Base-by-base conservation (phyloP, 805 yeast species). In the Candida yuanshanica region DNA sequence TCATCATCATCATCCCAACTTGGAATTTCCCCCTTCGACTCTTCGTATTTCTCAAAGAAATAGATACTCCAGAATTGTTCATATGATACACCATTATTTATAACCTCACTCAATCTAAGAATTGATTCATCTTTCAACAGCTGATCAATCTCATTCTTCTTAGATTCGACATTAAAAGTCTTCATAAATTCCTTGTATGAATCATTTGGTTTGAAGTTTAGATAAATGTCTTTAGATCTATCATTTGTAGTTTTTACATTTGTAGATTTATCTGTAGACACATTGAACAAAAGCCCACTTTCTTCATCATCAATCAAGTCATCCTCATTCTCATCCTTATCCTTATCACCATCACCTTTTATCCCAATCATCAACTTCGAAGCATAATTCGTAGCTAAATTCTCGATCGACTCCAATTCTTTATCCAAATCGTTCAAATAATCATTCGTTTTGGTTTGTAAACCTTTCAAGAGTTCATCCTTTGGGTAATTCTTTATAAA, bases 361-460 rank as follows among this genome's bases (percentile, higher is more conserved):
- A 83, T 66, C 44, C 79, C 72, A 7, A 75, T 69, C n/a, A 86
- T 75, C 42, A 83, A 66, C 53, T 71, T 77, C 32, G 65, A 59
- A 14, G 79, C 76, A 52, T 75, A 79, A n/a, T 66, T 66, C 1
- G 81, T 75, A 0, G 95, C 90, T 24, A 71, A 62, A 38, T 72
- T 74, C 58, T 90, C 96, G 7, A 87, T 79, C 39, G 69, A 68
- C 50, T 85, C 95, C 35, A 90, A 67, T 50, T 79, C 81, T 48
- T 75, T 64, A 59, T 89, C 97, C 45, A 90, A 69, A 7, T 76
- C 74, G 47, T 86, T 90, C 37, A 89, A 66, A 38, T 74, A 77
- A 35, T 70, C 71, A 50, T 83, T 87, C 7, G 89, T 80, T 47
- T 68, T n/a, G n/a, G n/a, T 52, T 38, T 44, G 45, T 6, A 51